Evolutionary conservation across 2,329 filamentous ascomycete species (phyloP), one percentile per base, ranked within the genome.

Genomic region (Penicillium janthinellum): DNA sequence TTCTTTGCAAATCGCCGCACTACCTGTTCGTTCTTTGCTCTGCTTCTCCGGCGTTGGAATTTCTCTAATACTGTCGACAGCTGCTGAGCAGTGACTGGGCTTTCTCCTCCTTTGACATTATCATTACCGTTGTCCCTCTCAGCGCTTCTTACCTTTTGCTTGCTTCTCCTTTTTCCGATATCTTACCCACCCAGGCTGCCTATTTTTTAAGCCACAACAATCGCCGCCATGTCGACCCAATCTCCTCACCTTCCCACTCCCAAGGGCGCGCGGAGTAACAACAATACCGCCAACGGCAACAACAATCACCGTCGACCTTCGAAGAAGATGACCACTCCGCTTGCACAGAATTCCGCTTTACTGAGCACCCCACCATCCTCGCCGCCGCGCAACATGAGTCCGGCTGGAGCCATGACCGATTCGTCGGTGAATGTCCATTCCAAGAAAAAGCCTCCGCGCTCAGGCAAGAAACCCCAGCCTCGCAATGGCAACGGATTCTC

Each of bases 121-220:
- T 68, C 58, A 54, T 64, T 68, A 64, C 53, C 61, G 66, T 61
- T 65, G 54, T 63, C 54, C 61, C 54, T 60, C 60, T 64, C 60
- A 66, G 63, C 65, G 61, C 56, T 51, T 64, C 48, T 54, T 63
- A 37, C 59, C 54, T 61, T 60, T 67, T 64, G 57, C 42, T 66
- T 57, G 65, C 64, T 65, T 57, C 62, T 60, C 68, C 70, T 63
- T 66, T 25, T 25, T 35, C 14, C 38, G 49, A 35, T 60, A 39
- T 51, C 22, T 51, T 65, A 31, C 57, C 66, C 64, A 64, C 35
- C 20, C 70, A 73, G 79, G 78, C 78, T 80, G 78, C 74, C 71
- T 81, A 82, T 82, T 81, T 81, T 77, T 79, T 77, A 79, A 81
- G 77, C 77, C 76, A 72, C 72, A 42, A 45, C 44, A 41, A 49